Conservation (phyloP, 768 basidiomycete species). For the Leccinum rimulosum region DNA sequence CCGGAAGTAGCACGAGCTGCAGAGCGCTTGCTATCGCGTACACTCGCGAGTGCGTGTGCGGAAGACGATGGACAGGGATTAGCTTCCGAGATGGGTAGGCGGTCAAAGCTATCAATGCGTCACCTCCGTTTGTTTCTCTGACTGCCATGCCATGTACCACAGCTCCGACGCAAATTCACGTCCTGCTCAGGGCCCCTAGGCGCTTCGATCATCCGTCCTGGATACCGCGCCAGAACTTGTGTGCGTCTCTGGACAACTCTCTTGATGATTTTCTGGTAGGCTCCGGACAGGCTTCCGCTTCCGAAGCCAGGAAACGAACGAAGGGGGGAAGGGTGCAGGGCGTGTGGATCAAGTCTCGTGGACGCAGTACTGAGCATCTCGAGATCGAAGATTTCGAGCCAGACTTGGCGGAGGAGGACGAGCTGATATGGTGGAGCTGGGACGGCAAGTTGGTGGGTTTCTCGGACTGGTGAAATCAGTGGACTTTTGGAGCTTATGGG, state of each 20-base stretch:
- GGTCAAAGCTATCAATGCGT: background rate
- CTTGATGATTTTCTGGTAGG: slow-evolving; percentile 36
- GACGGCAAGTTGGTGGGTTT: slow-evolving; percentile 47
- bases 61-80: slow-evolving; percentile 40
- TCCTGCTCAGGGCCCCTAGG: slow-evolving; percentile 46
- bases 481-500: background rate
- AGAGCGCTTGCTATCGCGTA: slow-evolving; percentile 44
- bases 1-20: slow-evolving; percentile 35
- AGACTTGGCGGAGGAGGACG: slow-evolving; percentile 38
- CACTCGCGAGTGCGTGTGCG: slow-evolving; percentile 42
- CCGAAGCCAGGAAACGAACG: slow-evolving; percentile 24
- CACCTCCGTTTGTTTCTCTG: background rate
- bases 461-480: slow-evolving; percentile 39
- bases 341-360: slow-evolving; percentile 37
- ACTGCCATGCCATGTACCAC: background rate
- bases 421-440: slow-evolving; percentile 55
- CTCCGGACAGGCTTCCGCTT: slow-evolving; percentile 10
- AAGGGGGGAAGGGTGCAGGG: slow-evolving; percentile 36
- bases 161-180: slow-evolving; percentile 49
- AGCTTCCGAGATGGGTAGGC: slow-evolving; percentile 39
- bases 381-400: slow-evolving; percentile 6
- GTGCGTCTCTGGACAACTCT: slow-evolving; percentile 35
- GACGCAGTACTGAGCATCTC: background rate
- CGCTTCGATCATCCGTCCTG: slow-evolving; percentile 47
- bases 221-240: slow-evolving; percentile 45